These are phyloP conservation scores for Antitrichia curtipendula DNA, from an alignment of 225 moss, liverwort and hornwort species.

Conservation along the genomic window DNA sequence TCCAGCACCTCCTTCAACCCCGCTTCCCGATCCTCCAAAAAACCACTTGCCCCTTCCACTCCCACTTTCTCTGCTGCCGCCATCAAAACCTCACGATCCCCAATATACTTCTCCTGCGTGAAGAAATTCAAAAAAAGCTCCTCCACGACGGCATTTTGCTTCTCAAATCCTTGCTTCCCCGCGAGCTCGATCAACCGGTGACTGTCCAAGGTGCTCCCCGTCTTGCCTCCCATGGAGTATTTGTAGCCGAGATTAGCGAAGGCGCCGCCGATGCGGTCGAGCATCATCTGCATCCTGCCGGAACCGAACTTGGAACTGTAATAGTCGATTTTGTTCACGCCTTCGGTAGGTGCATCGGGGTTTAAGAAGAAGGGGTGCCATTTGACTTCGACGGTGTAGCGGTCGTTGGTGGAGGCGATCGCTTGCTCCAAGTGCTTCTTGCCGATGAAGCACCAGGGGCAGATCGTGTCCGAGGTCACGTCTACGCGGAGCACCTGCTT, in stretches of 20 bases:
- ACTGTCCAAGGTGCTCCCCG: slow-evolving; percentile 55
- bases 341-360: slow-evolving; percentile 43
- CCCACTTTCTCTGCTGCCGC: slow-evolving; percentile 70
- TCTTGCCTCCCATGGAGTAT: slow-evolving; percentile 55
- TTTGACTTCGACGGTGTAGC: slow-evolving; percentile 44
- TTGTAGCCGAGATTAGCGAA: slow-evolving; percentile 49
- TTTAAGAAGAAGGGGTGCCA: slow-evolving; percentile 78
- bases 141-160: slow-evolving; percentile 58
- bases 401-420: slow-evolving; percentile 27
- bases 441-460: slow-evolving; percentile 87
- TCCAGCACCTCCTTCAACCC: slow-evolving; percentile 57
- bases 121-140: slow-evolving; percentile 73
- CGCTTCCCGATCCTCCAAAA: slow-evolving; percentile 41
- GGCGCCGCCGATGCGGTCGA: slow-evolving; percentile 35
- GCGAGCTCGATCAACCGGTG: slow-evolving; percentile 64
- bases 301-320: slow-evolving; percentile 56
- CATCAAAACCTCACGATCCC: slow-evolving; percentile 51
- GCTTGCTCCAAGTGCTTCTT: slow-evolving; percentile 82
- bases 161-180: slow-evolving; percentile 46
- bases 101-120: slow-evolving; percentile 66
- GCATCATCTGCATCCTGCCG: slow-evolving; percentile 28
- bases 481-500: slow-evolving; percentile 59
- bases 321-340: slow-evolving; percentile 37
- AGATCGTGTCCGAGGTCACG: slow-evolving; percentile 67
- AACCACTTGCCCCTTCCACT: slow-evolving; percentile 32